Base-by-base conservation (phyloP, 331 rosid genomes). In the Phaseolus coccineus region DNA sequence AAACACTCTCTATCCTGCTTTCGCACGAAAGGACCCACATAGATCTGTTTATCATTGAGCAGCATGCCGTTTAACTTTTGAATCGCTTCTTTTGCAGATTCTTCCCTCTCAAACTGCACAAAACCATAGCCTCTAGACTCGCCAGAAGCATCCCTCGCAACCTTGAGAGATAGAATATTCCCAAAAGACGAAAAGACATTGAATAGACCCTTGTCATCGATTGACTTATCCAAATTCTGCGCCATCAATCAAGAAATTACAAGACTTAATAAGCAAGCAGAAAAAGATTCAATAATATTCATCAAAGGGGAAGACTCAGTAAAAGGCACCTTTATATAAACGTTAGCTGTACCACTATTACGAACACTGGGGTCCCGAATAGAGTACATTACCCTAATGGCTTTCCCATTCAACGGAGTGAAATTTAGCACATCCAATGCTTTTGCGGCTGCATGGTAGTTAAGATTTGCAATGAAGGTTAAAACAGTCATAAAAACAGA, bases 61-160 rank as follows among this genome's bases (percentile, higher is more conserved):
- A 87, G 77, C 94, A 82, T 87, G 56, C 98, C 98, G 57, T 93
- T 90, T 33, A 91, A 85, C 83, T 85, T 84, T 10, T 90, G 88
- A 58, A 89, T 91, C 2, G 97, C 97, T 40, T 74, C 85, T 76
- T 76, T 87, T 24, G 92, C 98, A 70, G 94, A 82, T 19, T 85
- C 96, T 33, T 86, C 91, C 0, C 1, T 84, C 8, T 93, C 97
- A 73, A 91, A 93, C 78, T 93, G 98, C 28, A 91, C 98, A 90
- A 88, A 91, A 68, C 96, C 98, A 61, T 86, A 84, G 59, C 98
- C 97, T 82, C 87, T 93, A 19, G 98, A 93, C 85, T 82, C 87
- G 72, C 98, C 95, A 59, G 85, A 84, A 35, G 70, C 70, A 84
- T 93, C 97, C 0, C 85, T 86, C 2, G 95, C 90, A 37, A 93